phyloP scores from a whole-genome alignment of 805 yeast genomes.

The Zygosaccharomyces lentus region DNA sequence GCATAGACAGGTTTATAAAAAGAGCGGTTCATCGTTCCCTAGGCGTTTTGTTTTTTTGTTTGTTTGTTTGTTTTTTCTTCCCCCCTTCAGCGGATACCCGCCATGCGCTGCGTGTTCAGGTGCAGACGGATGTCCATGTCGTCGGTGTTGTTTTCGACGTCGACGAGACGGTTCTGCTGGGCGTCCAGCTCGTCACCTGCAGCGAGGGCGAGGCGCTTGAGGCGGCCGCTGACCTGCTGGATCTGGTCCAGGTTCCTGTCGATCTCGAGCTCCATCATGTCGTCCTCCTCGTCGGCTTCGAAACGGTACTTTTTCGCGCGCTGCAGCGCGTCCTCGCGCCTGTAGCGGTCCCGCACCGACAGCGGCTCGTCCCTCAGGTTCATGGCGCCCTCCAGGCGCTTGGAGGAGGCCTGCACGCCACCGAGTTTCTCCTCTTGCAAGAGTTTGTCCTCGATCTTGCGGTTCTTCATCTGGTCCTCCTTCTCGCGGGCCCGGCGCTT shows the following conservation, averaged over 20 bases:
- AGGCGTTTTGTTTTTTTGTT: background rate
- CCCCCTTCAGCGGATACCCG: slow-evolving; percentile 42
- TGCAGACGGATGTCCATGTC: slow-evolving; percentile 79
- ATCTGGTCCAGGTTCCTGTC: slow-evolving; percentile 80
- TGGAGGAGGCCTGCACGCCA: slow-evolving; percentile 59
- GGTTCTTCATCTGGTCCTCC: slow-evolving; percentile 63
- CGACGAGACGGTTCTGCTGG: slow-evolving; percentile 69
- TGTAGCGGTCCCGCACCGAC: slow-evolving; percentile 34
- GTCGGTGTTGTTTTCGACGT: slow-evolving; percentile 81
- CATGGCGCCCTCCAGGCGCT: slow-evolving; percentile 61
- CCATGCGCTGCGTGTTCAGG: slow-evolving; percentile 64
- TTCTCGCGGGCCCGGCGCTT: slow-evolving; percentile 67
- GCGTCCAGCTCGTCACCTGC: slow-evolving; percentile 73
- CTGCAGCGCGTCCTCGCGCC: slow-evolving; percentile 36
- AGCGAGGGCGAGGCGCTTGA: slow-evolving; percentile 66
- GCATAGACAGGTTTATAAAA: slow-evolving; percentile 2
- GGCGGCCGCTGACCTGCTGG: slow-evolving; percentile 58
- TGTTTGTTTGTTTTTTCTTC: background rate
- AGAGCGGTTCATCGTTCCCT: background rate
- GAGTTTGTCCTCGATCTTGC: slow-evolving; percentile 57
- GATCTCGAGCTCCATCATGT: slow-evolving; percentile 83
- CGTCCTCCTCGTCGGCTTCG: slow-evolving; percentile 90
- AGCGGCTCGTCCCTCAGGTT: slow-evolving; percentile 41
- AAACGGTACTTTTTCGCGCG: slow-evolving; percentile 71
- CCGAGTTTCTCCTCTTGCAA: slow-evolving; percentile 57